These are phyloP conservation scores for Penicillium flavigenum DNA, from an alignment of 495 filamentous ascomycete species.

Conservation along the genomic window DNA sequence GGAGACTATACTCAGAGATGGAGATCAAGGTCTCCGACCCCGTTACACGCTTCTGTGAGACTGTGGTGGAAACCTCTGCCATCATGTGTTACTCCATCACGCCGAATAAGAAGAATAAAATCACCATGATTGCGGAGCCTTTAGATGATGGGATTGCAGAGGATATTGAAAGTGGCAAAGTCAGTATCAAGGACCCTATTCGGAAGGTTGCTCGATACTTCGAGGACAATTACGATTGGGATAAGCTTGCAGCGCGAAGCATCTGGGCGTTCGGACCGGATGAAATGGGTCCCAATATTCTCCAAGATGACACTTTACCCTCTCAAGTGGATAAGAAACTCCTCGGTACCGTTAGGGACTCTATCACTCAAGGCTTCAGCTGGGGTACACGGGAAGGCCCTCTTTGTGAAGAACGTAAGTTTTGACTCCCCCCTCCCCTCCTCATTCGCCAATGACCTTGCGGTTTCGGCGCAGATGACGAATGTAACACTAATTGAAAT, in stretches of 20 bases:
- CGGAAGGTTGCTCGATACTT: constrained; percentile 95
- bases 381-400: constrained; percentile 96
- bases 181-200: constrained; percentile 89
- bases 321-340: constrained; percentile 87
- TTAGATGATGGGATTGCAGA: constrained; percentile 91
- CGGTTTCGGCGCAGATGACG: constrained; percentile 2
- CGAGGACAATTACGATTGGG: constrained; percentile 96
- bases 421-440: neutral
- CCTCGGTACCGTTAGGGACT: constrained; percentile 83
- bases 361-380: constrained; percentile 89
- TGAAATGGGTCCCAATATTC: constrained; percentile 90
- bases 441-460: neutral
- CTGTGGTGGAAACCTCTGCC: constrained; percentile 93
- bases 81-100: constrained; percentile 98
- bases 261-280: constrained; percentile 99
- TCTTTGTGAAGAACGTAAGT: constrained; percentile 96
- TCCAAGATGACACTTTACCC: constrained; percentile 94
- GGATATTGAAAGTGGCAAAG: constrained; percentile 88
- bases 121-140: constrained; percentile 97
- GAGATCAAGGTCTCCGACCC: constrained; percentile 98
- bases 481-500: constrained; percentile 19
- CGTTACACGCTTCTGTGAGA: constrained; percentile 96
- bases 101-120: constrained; percentile 98
- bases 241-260: constrained; percentile 86
- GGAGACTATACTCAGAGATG: constrained; percentile 95